Evolutionary conservation across 768 basidiomycete species (phyloP), one percentile per base, ranked within the genome.

Genomic region (Tylopilus sp.): DNA sequence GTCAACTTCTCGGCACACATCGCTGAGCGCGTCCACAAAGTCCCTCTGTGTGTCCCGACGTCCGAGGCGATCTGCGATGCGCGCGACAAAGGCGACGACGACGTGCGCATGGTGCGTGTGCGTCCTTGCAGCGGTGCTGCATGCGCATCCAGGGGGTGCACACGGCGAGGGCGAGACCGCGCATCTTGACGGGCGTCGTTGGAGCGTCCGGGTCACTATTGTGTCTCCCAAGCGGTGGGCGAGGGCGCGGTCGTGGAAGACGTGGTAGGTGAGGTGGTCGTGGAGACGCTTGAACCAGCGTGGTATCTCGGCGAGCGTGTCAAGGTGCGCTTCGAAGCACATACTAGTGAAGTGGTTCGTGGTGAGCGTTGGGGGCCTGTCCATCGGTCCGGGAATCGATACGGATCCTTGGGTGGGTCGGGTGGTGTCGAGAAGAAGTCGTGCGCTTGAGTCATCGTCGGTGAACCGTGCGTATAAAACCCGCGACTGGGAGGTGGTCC

Each of bases 281-380:
- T 63, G 53, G 20, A 66, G 47, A 44, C 51, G 40, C 36, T 40
- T 38, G 42, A 62, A 48, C 57, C 54, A 64, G 20, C 18, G 26
- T 2, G 55, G 48, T 17, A 20, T 48, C 15, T 31, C 10, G 40
- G 10, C 21, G 15, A 40, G 38, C 35, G n/a, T 40, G 38, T 52
- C 39, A 11, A 35, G 26, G 35, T 50, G 42, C 13, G 52, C 55
- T 7, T 50, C 55, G 28, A 52, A 55, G 35, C n/a, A n/a, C n/a
- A n/a, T n/a, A n/a, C n/a, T n/a, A 53, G 63, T 18, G 47, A 56
- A 54, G 42, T 40, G 47, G 35, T 20, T 35, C 28, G 18, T 25
- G n/a, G 31, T 30, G 10, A 20, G 22, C 28, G n/a, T 49, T 39
- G 20, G 28, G 7, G 40, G 26, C 40, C n/a, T 22, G 22, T 30